Conservation (phyloP, 2,329 filamentous ascomycete species). For the Trichoderma semiorbis region DNA sequence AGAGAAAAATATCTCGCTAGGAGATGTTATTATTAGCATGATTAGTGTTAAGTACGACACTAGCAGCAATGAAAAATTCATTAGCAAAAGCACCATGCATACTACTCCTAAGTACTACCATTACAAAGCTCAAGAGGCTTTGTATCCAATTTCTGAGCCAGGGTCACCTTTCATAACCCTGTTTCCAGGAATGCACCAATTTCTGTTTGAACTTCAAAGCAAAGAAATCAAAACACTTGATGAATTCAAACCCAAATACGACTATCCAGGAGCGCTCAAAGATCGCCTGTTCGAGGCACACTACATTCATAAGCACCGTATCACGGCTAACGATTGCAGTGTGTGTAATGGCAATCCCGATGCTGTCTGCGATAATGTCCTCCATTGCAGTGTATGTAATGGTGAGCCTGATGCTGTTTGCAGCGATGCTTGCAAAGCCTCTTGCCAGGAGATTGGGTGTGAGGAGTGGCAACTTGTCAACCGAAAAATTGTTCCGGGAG, state of each 20-base stretch:
- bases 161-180: no score
- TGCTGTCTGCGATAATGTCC: not conserved
- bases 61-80: not conserved
- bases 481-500: not conserved
- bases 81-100: no score
- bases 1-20: not conserved
- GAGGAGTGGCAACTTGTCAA: fast-evolving
- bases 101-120: no score
- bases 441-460: not conserved
- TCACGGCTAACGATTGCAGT: not conserved
- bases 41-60: not conserved
- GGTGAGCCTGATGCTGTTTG: not conserved
- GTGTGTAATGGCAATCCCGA: not conserved
- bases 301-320: not conserved
- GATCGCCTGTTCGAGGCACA: not conserved
- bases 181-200: no score
- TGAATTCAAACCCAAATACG: not conserved
- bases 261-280: not conserved
- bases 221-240: not conserved
- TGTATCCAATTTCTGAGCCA: no score
- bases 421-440: not conserved
- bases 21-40: not conserved
- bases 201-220: not conserved
- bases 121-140: no score
- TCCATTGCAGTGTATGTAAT: not conserved